Conservation (phyloP, 164 flowering plant species). For the Annona squamosa region DNA sequence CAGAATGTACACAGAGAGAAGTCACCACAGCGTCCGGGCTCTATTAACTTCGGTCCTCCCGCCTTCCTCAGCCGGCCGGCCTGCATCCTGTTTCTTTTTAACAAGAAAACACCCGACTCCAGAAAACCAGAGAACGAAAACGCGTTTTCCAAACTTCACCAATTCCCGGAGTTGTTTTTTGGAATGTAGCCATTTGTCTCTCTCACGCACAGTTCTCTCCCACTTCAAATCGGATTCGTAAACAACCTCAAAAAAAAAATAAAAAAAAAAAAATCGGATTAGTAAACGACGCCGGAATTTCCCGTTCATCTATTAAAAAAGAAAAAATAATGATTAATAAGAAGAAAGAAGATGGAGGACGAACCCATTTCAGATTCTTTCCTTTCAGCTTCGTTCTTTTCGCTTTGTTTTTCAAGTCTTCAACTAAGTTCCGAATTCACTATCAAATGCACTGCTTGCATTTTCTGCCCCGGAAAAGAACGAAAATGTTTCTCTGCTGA, state of each 20-base stretch:
- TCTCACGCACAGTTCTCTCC: not conserved
- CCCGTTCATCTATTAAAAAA: not conserved
- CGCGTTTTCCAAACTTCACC: not conserved
- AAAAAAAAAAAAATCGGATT: not conserved
- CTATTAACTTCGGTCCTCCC: no score
- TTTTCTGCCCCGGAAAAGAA: no score
- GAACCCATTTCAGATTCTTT: not conserved
- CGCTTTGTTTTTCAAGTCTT: not conserved
- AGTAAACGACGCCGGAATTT: not conserved
- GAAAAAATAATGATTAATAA: no score
- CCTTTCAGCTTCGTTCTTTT: not conserved
- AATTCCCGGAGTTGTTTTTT: no score
- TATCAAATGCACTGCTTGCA: no score
- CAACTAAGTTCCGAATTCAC: no score
- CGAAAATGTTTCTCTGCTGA: no score
- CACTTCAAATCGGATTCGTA: not conserved
- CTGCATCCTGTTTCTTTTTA: no score
- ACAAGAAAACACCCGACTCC: not conserved
- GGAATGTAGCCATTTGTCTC: not conserved
- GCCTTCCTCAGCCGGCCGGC: not conserved
- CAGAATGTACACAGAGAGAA: no score
- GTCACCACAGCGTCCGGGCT: no score
- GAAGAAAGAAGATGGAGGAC: not conserved
- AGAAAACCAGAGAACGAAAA: not conserved
- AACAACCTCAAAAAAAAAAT: not conserved